Evolutionary conservation across 495 filamentous ascomycete species (phyloP).

Genomic region (Hypoxylon fuscum): DNA sequence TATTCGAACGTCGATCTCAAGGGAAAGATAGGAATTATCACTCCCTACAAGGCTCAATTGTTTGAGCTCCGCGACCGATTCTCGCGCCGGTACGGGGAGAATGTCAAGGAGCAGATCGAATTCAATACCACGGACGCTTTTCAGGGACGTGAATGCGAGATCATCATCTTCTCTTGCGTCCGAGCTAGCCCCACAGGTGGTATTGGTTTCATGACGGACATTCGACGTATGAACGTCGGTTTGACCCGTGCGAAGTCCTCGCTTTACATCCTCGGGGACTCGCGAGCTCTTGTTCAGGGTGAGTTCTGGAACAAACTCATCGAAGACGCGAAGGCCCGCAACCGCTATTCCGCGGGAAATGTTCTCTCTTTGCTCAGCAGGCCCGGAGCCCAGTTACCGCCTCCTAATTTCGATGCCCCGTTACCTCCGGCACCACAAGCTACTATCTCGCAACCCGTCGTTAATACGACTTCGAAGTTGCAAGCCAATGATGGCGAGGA

Average conservation of each 20-base stretch:
- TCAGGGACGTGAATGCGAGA: constrained; percentile 94
- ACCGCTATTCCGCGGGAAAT: constrained; percentile 80
- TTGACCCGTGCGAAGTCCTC: constrained; percentile 95
- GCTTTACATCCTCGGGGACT: constrained; percentile 94
- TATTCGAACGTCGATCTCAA: constrained; percentile 72
- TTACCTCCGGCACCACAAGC: constrained; percentile 6
- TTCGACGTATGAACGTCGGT: constrained; percentile 99
- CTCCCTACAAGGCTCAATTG: constrained; percentile 95
- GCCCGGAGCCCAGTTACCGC: constrained; percentile 40
- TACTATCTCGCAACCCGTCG: not conserved
- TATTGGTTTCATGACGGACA: constrained; percentile 97
- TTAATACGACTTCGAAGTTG: constrained; percentile 3
- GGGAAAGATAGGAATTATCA: constrained; percentile 94
- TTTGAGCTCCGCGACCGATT: constrained; percentile 79
- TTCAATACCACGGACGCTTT: constrained; percentile 99
- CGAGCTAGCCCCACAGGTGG: constrained; percentile 86
- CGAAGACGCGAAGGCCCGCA: constrained; percentile 75
- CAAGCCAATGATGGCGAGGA: constrained; percentile 20
- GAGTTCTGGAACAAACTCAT: constrained; percentile 90
- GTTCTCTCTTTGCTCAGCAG: constrained; percentile 55
- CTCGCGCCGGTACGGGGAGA: constrained; percentile 71
- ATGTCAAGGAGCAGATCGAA: constrained; percentile 80
- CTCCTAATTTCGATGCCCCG: constrained; percentile 25
- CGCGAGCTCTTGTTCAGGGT: constrained; percentile 81
- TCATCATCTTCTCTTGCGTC: constrained; percentile 99